Conservation (phyloP, 2,329 filamentous ascomycete genomes). For the Claviceps fusiformis region DNA sequence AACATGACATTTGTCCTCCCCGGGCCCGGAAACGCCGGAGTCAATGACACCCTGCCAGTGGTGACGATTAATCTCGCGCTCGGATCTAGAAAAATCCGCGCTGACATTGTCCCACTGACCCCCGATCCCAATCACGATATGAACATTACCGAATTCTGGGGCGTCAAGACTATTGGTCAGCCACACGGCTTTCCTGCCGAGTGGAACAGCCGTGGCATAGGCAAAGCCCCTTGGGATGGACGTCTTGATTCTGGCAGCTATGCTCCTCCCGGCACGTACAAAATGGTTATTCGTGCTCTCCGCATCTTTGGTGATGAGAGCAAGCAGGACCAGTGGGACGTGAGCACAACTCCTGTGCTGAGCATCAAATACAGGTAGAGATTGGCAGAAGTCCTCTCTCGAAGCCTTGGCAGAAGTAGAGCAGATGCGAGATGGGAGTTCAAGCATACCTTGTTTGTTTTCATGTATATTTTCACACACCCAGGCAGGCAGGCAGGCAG, state of each 20-base stretch:
- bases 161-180: constrained; percentile 28
- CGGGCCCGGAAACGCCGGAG: constrained; percentile 21
- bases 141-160: constrained; percentile 19
- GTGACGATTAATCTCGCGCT: constrained; percentile 29
- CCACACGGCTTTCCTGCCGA: constrained; percentile 27
- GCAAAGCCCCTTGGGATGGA: constrained; percentile 29
- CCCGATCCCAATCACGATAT: constrained; percentile 9
- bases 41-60: constrained; percentile 21
- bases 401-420: too few species aligned
- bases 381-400: too few species aligned
- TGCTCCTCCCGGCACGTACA: constrained; percentile 35
- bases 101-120: constrained; percentile 28
- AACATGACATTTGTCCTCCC: constrained; percentile 30
- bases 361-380: constrained; percentile 26
- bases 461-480: too few species aligned
- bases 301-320: constrained; percentile 35
- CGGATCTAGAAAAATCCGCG: constrained; percentile 29
- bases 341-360: constrained; percentile 27
- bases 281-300: constrained; percentile 33
- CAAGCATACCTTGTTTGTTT: too few species aligned
- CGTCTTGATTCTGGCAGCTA: constrained; percentile 31
- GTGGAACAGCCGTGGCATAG: constrained; percentile 15
- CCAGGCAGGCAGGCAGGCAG: too few species aligned
- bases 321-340: constrained; percentile 33
- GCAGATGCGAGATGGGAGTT: too few species aligned